These are phyloP conservation scores for Penicillium bovifimosum DNA, from an alignment of 495 filamentous ascomycete species.

Conservation along the genomic window DNA sequence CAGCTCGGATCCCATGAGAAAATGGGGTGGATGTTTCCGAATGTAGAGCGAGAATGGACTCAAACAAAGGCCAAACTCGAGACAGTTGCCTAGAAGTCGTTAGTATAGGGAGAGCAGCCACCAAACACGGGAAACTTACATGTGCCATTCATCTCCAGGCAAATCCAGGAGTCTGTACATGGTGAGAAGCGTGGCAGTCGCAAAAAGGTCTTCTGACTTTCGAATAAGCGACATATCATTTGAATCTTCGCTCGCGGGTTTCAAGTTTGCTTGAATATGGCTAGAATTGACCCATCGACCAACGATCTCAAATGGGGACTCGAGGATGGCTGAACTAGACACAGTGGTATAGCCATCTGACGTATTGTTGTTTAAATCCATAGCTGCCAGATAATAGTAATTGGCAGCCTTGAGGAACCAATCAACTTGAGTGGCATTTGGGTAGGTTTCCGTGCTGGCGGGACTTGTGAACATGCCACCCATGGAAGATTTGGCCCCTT, in stretches of 20 bases:
- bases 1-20: conserved; percentile 30
- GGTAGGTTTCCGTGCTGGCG: conserved; percentile 36
- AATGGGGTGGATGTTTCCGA: conserved; percentile 10
- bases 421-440: conserved; percentile 32
- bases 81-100: conserved; percentile 27
- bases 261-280: not conserved
- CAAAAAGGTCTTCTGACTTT: conserved; percentile 32
- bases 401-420: conserved; percentile 42
- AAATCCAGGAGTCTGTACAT: conserved; percentile 33
- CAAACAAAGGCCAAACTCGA: conserved; percentile 28
- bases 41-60: conserved; percentile 20
- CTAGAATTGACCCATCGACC: conserved; percentile 23
- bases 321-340: conserved; percentile 34
- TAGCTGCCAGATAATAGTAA: conserved; percentile 37
- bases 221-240: conserved; percentile 12
- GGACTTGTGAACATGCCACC: conserved; percentile 28
- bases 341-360: conserved; percentile 30
- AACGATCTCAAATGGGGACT: conserved; percentile 31
- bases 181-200: conserved; percentile 26
- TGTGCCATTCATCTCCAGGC: conserved; percentile 33
- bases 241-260: conserved; percentile 1
- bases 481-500: conserved; percentile 23
- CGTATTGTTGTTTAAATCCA: conserved; percentile 23
- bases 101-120: not conserved
- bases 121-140: conserved; percentile 17